These are phyloP conservation scores for Astrothelium macrocarpum DNA, from an alignment of 495 filamentous ascomycete genomes.

Conservation along the genomic window DNA sequence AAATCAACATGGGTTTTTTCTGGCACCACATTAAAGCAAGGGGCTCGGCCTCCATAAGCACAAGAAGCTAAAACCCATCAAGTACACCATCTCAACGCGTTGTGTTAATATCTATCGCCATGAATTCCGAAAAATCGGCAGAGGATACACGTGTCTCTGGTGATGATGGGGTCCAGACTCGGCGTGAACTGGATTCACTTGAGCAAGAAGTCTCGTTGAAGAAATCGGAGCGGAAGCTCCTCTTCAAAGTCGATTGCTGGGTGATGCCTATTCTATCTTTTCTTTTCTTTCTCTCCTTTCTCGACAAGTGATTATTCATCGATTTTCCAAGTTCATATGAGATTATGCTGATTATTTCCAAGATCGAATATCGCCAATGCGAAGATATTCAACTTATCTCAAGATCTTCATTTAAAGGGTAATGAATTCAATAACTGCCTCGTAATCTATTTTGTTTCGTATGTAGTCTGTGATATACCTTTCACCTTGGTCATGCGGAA, in stretches of 20 bases:
- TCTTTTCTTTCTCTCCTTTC: not conserved
- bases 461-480: not conserved
- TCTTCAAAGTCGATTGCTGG: not conserved
- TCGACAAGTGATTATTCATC: not conserved
- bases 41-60: too few relatives aligned
- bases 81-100: too few relatives aligned
- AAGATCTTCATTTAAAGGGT: not conserved
- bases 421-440: not conserved
- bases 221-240: not conserved
- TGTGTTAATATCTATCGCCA: not conserved
- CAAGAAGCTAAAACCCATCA: too few relatives aligned
- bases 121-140: not conserved
- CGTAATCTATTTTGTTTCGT: not conserved
- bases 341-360: not conserved
- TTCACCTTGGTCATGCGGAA: not conserved
- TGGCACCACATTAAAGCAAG: too few relatives aligned
- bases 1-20: too few relatives aligned
- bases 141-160: too few relatives aligned
- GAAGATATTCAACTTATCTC: not conserved
- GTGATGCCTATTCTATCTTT: not conserved
- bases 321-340: not conserved
- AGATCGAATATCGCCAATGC: conserved; percentile 1
- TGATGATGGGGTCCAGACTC: not conserved
- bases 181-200: not conserved
- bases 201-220: not conserved